Base-by-base conservation (phyloP, 495 filamentous ascomycete species). In the Annulohypoxylon bovei region DNA sequence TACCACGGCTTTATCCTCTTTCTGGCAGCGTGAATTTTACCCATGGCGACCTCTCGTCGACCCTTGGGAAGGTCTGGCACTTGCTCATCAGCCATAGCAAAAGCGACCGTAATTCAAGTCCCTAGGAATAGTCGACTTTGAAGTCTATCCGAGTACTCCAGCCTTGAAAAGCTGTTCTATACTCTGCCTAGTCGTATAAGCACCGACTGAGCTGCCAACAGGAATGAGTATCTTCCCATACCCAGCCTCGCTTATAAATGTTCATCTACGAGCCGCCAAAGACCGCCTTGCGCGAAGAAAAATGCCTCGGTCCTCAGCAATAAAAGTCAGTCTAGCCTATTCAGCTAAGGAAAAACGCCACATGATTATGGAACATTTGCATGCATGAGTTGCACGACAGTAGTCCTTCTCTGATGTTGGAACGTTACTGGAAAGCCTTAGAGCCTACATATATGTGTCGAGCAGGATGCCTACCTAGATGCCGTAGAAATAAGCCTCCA, bases 1-100 rank as follows among this genome's bases (percentile, higher is more conserved):
- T 52, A 47, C 62, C 68, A 66, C 7, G 62, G 56, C 23, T 40
- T 65, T 11, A 46, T 35, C 20, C 16, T 18, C 25, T 39, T 50
- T 33, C 28, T 53, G 2, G 27, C 22, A n/a, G 58, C 50, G 16
- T 42, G 62, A 18, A 58, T 28, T 42, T 42, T 58, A 8, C 22
- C 53, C 39, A 55, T 47, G 35, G 39, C 50, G 32, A 44, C 37
- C 50, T 12, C 30, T 42, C 25, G 6, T 22, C n/a, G 42, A 22
- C 40, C 46, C n/a, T 56, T 7, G 0, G 47, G 35, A 3, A 1
- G 35, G n/a, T 55, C 20, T 12, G 25, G 2, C 2, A 30, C 18
- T 35, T 35, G 30, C 35, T 63, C 58, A 50, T 55, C 40, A 18
- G 47, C 16, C 39, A 39, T 16, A 12, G 20, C 3, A 56, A 16